A percentile compares a stretch with the other conserved stretches of the same genome.
Conservation (phyloP, 352 stramenopile species). For the Phytophthora podocarpi region DNA sequence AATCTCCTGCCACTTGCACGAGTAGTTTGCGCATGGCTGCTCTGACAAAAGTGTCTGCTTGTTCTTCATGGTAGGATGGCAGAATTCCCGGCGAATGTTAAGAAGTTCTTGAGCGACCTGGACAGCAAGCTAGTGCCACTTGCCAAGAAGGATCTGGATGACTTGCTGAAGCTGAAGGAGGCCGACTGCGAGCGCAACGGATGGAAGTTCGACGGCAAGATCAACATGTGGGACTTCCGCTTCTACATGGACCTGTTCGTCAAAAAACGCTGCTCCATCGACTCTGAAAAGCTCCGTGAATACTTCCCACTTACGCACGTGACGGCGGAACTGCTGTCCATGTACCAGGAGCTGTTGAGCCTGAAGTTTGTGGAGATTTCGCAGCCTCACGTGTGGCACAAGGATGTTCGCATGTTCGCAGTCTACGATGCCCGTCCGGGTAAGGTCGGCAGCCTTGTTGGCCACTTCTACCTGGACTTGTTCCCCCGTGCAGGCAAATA, state of each 20-base stretch:
- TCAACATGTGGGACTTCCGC: slow-evolving; percentile 92
- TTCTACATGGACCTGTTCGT: slow-evolving; percentile 91
- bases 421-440: slow-evolving; percentile 74
- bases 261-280: slow-evolving; percentile 89
- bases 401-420: slow-evolving; percentile 87
- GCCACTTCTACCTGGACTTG: slow-evolving; percentile 90
- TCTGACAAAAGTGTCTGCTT: background rate
- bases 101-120: slow-evolving; percentile 75
- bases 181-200: slow-evolving; percentile 54
- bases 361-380: slow-evolving; percentile 86
- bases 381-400: slow-evolving; percentile 86
- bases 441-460: slow-evolving; percentile 64
- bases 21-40: background rate
- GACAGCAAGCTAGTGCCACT: slow-evolving; percentile 80
- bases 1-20: background rate
- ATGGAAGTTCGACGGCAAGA: slow-evolving; percentile 79
- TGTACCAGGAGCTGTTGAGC: slow-evolving; percentile 90
- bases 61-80: slow-evolving; percentile 62
- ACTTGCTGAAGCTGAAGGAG: slow-evolving; percentile 78
- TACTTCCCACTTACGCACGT: slow-evolving; percentile 91
- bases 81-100: slow-evolving; percentile 58
- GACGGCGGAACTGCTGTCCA: slow-evolving; percentile 79
- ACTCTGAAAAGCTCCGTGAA: slow-evolving; percentile 85
- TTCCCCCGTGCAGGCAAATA: slow-evolving; percentile 89
- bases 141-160: slow-evolving; percentile 75